Percentiles rank a stretch among this genome's conserved stretches.
phyloP scores from a whole-genome alignment of 331 rosid species.

The Erythrophleum ivorense region DNA sequence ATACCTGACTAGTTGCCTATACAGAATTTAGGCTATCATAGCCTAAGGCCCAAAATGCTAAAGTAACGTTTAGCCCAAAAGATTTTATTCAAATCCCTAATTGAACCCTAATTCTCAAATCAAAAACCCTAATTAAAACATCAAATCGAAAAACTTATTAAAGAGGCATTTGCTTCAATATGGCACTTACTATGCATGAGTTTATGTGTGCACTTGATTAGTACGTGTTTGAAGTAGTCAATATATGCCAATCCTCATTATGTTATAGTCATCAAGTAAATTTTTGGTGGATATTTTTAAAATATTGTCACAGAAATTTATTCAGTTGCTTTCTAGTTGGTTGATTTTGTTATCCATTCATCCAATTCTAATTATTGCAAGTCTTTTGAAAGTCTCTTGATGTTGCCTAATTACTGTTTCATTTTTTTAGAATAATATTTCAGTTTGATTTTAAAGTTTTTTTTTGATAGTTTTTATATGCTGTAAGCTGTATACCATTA shows the following conservation, averaged over 20 bases:
- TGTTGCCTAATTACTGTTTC: conserved; percentile 7
- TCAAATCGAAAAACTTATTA: not conserved
- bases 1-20: not conserved
- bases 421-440: conserved; percentile 21
- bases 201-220: not conserved
- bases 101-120: not conserved
- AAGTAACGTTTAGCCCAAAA: not conserved
- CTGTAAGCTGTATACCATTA: conserved; percentile 21
- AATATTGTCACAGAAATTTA: conserved; percentile 2
- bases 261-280: conserved; percentile 11
- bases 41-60: not conserved
- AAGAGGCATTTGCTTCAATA: not conserved
- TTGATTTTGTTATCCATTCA: conserved; percentile 4
- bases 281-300: not conserved
- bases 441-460: conserved; percentile 1
- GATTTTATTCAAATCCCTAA: not conserved
- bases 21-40: not conserved
- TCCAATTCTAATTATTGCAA: not conserved
- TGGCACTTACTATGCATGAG: not conserved
- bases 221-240: not conserved
- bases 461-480: not conserved
- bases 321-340: conserved; percentile 5
- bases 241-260: not conserved
- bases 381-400: conserved; percentile 3
- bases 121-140: not conserved